Conservation (phyloP, 352 stramenopile species). For the Phytophthora tentaculata region DNA sequence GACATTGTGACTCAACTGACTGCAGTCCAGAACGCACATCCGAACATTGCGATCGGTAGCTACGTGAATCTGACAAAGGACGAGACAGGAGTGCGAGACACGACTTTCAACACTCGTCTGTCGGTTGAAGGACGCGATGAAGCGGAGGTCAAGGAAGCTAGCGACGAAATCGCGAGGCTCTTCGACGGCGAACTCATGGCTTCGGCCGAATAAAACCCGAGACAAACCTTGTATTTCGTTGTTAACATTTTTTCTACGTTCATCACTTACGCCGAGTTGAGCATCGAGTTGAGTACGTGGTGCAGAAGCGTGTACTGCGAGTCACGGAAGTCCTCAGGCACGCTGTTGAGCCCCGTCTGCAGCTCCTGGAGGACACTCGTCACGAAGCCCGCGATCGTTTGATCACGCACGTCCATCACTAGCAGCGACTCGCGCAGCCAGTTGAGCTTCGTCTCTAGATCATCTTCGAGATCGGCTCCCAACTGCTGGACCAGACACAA, state of each 20-base stretch:
- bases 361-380: conserved; percentile 81
- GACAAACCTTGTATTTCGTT: conserved; percentile 28
- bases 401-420: conserved; percentile 80
- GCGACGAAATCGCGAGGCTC: conserved; percentile 45
- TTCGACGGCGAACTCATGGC: conserved; percentile 32
- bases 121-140: conserved; percentile 68
- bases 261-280: conserved; percentile 69
- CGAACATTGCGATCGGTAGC: conserved; percentile 79
- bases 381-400: conserved; percentile 79
- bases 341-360: conserved; percentile 63
- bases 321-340: conserved; percentile 64
- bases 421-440: conserved; percentile 85
- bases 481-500: conserved; percentile 87
- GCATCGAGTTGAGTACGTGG: conserved; percentile 87
- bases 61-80: conserved; percentile 84
- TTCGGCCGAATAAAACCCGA: conserved; percentile 8
- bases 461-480: conserved; percentile 68
- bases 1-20: conserved; percentile 69
- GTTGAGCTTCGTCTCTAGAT: conserved; percentile 71
- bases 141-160: conserved; percentile 61
- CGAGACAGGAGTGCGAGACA: conserved; percentile 57
- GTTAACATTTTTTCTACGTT: conserved; percentile 28
- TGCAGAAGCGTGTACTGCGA: conserved; percentile 87
- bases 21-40: conserved; percentile 68
- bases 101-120: conserved; percentile 71